phyloP scores from a whole-genome alignment of 352 stramenopile genomes.

The Globisporangium uncinulatum region DNA sequence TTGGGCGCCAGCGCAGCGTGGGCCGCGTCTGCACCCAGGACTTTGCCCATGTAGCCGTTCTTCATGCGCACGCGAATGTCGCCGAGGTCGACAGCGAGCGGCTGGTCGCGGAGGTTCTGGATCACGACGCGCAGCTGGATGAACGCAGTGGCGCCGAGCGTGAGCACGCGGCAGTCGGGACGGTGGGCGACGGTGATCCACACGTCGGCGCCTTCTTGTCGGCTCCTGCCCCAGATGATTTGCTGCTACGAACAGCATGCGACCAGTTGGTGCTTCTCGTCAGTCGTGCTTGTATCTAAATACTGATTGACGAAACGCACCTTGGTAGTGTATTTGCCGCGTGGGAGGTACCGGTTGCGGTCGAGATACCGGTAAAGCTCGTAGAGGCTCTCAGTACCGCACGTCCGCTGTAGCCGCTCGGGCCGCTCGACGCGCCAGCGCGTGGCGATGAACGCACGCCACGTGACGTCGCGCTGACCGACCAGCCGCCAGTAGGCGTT shows the following conservation, averaged over 20 bases:
- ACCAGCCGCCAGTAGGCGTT: constrained; percentile 46
- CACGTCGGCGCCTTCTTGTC: constrained; percentile 58
- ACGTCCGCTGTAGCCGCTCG: constrained; percentile 36
- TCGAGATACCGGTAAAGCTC: constrained; percentile 64
- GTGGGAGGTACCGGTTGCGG: constrained; percentile 43
- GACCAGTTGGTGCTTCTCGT: not conserved
- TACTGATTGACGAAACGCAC: constrained; percentile 9
- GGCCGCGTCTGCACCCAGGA: constrained; percentile 28
- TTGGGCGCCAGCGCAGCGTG: constrained; percentile 30
- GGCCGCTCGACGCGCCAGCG: constrained; percentile 47
- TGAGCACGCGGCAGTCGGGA: constrained; percentile 51
- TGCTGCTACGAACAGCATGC: constrained; percentile 23
- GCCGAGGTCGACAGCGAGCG: constrained; percentile 50
- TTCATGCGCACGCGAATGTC: constrained; percentile 71
- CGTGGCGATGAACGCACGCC: constrained; percentile 35
- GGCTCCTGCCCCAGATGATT: constrained; percentile 60
- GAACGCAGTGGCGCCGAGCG: constrained; percentile 21
- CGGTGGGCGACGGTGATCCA: constrained; percentile 73
- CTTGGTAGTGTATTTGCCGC: constrained; percentile 61
- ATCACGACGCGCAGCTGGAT: constrained; percentile 67
- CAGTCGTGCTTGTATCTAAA: not conserved
- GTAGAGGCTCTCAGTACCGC: constrained; percentile 39
- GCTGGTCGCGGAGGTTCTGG: constrained; percentile 54
- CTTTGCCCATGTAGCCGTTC: constrained; percentile 39
- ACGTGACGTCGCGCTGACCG: constrained; percentile 45